Percentiles rank a stretch among this genome's conserved stretches.
phyloP scores from a whole-genome alignment of 352 stramenopile genomes.

The Phytopythium boreale region DNA sequence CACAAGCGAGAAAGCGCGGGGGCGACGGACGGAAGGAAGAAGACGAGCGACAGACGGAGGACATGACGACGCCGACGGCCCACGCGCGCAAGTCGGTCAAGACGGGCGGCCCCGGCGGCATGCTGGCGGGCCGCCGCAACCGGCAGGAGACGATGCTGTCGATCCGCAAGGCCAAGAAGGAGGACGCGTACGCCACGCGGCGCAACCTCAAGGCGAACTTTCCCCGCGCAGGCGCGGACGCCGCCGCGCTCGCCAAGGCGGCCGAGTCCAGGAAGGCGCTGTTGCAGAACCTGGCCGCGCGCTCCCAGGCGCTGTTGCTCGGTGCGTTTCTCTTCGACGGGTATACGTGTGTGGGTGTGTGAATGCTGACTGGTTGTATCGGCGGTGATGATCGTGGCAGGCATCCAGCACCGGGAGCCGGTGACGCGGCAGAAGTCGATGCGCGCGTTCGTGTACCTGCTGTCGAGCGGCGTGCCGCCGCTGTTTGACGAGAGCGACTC shows the following conservation, averaged over 20 bases:
- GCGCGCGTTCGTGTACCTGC: slow-evolving; percentile 83
- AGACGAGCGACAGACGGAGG: background rate
- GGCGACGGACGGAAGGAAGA: no score
- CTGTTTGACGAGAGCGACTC: slow-evolving; percentile 83
- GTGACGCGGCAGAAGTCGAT: slow-evolving; percentile 79
- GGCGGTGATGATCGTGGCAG: slow-evolving; percentile 15
- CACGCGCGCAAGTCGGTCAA: slow-evolving; percentile 77
- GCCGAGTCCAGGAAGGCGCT: slow-evolving; percentile 61
- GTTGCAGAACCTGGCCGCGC: slow-evolving; percentile 74
- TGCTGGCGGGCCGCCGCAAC: slow-evolving; percentile 79
- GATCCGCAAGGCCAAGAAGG: slow-evolving; percentile 88
- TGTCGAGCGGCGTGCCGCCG: slow-evolving; percentile 81
- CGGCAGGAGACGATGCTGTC: slow-evolving; percentile 84
- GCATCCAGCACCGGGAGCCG: slow-evolving; percentile 76
- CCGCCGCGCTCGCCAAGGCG: slow-evolving; percentile 24
- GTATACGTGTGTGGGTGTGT: background rate
- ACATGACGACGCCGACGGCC: slow-evolving; percentile 25
- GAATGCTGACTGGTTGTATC: slow-evolving; percentile 5
- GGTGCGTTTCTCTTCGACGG: slow-evolving; percentile 22
- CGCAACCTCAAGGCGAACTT: slow-evolving; percentile 85
- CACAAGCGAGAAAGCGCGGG: background rate
- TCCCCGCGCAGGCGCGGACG: slow-evolving; percentile 22
- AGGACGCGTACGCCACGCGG: slow-evolving; percentile 84
- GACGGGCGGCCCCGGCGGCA: slow-evolving; percentile 54
- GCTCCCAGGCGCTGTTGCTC: slow-evolving; percentile 75